These are phyloP conservation scores for Yamadazyma dushanensis DNA, from an alignment of 1,139 yeast species.

Conservation along the genomic window DNA sequence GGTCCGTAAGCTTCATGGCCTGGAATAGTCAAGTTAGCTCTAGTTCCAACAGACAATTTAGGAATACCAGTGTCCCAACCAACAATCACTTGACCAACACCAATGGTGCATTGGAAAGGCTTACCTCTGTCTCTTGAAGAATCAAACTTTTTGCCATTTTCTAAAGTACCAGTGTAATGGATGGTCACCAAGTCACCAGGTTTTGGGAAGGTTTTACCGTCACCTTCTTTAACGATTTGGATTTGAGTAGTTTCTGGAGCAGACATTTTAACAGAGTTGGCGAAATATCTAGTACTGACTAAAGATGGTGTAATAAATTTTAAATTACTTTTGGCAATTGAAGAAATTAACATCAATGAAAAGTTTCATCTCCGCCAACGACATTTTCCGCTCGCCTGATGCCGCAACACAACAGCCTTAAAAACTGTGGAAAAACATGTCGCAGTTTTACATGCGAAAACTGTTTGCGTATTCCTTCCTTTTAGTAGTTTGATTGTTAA, in stretches of 20 bases:
- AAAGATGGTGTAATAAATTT: slow-evolving; percentile 2
- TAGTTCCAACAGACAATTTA: slow-evolving; percentile 86
- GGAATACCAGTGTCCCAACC: slow-evolving; percentile 98
- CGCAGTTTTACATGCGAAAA: too few species aligned
- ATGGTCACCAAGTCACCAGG: slow-evolving; percentile 85
- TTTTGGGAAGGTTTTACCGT: slow-evolving; percentile 83
- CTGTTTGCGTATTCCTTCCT: too few species aligned
- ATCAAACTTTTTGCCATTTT: slow-evolving; percentile 93
- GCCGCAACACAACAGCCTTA: too few species aligned
- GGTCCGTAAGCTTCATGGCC: slow-evolving; percentile 92
- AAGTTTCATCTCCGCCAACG: slow-evolving; percentile 1
- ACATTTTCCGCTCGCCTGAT: not conserved
- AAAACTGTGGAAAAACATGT: too few species aligned
- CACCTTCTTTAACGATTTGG: slow-evolving; percentile 59
- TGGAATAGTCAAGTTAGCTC: slow-evolving; percentile 88
- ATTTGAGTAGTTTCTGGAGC: slow-evolving; percentile 45
- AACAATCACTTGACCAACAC: slow-evolving; percentile 92
- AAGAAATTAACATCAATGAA: slow-evolving; percentile 3
- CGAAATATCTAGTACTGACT: slow-evolving; percentile 4
- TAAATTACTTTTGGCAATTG: slow-evolving; percentile 1
- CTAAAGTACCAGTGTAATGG: slow-evolving; percentile 94
- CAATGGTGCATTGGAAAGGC: slow-evolving; percentile 91
- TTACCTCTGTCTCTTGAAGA: slow-evolving; percentile 91
- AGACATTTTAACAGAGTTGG: slow-evolving; percentile 26
- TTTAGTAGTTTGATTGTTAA: too few species aligned